Percentiles rank a stretch among this genome's conserved stretches.
phyloP scores from a whole-genome alignment of 768 basidiomycete species.

The Naganishia randhawae region DNA sequence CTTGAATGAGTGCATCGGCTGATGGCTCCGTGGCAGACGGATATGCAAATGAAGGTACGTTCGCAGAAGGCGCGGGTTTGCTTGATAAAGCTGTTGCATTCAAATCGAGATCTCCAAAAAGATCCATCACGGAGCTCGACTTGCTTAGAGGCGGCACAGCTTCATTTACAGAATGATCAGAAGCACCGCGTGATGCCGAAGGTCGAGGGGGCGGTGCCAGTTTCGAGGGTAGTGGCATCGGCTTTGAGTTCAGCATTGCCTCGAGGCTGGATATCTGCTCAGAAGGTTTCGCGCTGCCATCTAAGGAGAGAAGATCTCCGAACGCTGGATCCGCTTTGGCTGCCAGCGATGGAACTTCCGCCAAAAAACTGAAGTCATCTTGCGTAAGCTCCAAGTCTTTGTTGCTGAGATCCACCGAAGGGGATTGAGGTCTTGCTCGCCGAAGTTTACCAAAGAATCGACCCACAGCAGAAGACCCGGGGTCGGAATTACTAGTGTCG shows the following conservation, averaged over 20 bases:
- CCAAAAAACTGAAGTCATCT: slow-evolving; percentile 75
- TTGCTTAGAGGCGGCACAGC: slow-evolving; percentile 6
- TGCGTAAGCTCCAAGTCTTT: slow-evolving; percentile 68
- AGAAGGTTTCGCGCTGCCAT: slow-evolving; percentile 23
- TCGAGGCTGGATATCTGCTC: slow-evolving; percentile 42
- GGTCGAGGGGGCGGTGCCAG: slow-evolving; percentile 41
- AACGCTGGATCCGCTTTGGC: slow-evolving; percentile 38
- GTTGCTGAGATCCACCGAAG: slow-evolving; percentile 48
- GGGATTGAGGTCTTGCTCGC: slow-evolving; percentile 40
- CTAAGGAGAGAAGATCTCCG: slow-evolving; percentile 56
- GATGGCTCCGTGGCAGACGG: neutral
- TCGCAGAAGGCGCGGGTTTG: neutral
- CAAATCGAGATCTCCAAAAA: slow-evolving; percentile 44
- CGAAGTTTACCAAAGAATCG: slow-evolving; percentile 76
- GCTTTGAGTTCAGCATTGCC: slow-evolving; percentile 37
- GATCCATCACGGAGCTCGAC: slow-evolving; percentile 36
- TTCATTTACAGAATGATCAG: neutral
- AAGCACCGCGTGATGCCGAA: slow-evolving; percentile 18
- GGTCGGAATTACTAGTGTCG: neutral
- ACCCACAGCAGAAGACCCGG: slow-evolving; percentile 66
- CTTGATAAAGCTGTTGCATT: neutral
- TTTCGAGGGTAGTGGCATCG: slow-evolving; percentile 36
- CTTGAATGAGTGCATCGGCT: neutral
- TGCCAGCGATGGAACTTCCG: slow-evolving; percentile 45
- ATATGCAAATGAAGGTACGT: neutral